phyloP scores from a whole-genome alignment of 2,329 filamentous ascomycete genomes.

The Fusarium austroafricanum region DNA sequence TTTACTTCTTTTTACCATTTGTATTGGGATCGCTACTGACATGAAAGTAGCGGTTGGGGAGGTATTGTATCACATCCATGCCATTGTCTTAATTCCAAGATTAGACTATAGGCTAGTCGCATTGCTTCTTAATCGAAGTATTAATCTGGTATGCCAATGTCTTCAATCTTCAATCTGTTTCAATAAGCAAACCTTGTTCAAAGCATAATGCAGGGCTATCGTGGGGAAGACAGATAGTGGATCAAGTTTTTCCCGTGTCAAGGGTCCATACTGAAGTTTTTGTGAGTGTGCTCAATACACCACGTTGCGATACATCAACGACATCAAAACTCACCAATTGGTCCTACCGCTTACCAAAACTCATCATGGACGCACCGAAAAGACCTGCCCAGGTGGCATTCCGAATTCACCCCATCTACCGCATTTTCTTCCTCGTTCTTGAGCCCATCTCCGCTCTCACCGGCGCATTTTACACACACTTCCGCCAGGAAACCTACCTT shows the following conservation, averaged over 20 bases:
- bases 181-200: neutral
- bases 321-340: slow-evolving; percentile 7
- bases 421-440: slow-evolving; percentile 79
- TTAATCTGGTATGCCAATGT: neutral
- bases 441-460: slow-evolving; percentile 69
- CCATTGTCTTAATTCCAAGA: neutral
- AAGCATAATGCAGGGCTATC: neutral
- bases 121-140: neutral
- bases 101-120: neutral
- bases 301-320: slow-evolving; percentile 13
- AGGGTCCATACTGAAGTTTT: slow-evolving; percentile 30
- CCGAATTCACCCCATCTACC: slow-evolving; percentile 70
- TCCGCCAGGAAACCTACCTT: slow-evolving; percentile 68
- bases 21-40: too few relatives aligned
- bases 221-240: slow-evolving; percentile 32
- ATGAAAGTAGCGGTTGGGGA: neutral
- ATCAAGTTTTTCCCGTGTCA: slow-evolving; percentile 45
- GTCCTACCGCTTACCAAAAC: neutral
- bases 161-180: neutral
- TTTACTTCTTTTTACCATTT: too few relatives aligned
- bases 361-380: slow-evolving; percentile 42
- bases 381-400: slow-evolving; percentile 50
- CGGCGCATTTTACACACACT: slow-evolving; percentile 65
- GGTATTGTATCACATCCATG: neutral
- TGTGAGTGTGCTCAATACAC: slow-evolving; percentile 6